Base-by-base conservation (phyloP, 1,139 yeast genomes). In the Williopsis jadinii region DNA sequence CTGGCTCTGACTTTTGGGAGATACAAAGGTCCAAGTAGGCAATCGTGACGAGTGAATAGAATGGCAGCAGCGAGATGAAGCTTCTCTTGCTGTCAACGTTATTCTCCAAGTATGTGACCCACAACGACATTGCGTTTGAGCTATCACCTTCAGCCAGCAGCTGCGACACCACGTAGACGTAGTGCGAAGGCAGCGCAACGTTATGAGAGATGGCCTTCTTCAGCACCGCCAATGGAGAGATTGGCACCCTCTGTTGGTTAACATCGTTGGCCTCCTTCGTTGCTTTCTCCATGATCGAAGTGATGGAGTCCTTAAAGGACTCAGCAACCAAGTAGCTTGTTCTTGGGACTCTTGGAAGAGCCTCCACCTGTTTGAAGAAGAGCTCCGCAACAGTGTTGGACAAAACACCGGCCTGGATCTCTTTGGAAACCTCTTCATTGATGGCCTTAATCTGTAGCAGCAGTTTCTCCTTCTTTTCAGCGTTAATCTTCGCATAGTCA, bases 51-150 rank as follows among this genome's bases (percentile, higher is more conserved):
- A 41, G 10, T 9, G 30, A 34, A 26, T 32, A 38, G 12, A 45
- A 15, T 11, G 14, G 9, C 12, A 28, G 28, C 32, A 8, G 12
- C n/a, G 12, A 13, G 11, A 3, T 37, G 29, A 14, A 33, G 38
- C 9, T 37, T 33, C 26, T 28, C 32, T 35, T 50, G 49, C n/a
- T 19, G 29, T 33, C 24, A 3, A 30, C 27, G 10, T 26, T 13
- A 11, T 28, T 36, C 39, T 53, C 56, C 10, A 53, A 34, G 35
- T 31, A 53, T 1, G 51, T 41, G 3, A 54, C 56, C 57, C 57
- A 54, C n/a, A 52, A 33, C 3, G 44, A 37, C 28, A 55, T 37
- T 8, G 49, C 47, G 19, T 43, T 52, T 9, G 36, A 27, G 9
- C 31, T 15, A 1, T 45, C 41, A 5, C 50, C 52, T 5, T 45